Percentiles rank a stretch among this genome's conserved stretches.
Evolutionary conservation across 179 eudicot species (phyloP).

Genomic region (Silene noctiflora): DNA sequence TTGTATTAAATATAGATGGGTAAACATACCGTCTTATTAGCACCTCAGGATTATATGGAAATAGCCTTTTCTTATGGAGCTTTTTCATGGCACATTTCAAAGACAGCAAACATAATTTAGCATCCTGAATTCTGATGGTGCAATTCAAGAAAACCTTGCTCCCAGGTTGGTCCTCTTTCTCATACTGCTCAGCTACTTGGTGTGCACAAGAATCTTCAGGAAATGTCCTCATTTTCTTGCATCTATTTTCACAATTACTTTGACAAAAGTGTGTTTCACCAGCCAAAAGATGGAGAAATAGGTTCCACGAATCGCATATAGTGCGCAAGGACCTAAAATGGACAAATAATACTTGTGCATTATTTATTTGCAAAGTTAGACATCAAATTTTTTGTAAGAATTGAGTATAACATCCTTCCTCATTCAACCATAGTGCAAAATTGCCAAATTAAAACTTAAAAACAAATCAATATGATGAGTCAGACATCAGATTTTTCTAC

Average conservation of each 20-base stretch:
- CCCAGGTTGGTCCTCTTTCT: constrained; percentile 18
- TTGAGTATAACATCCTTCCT: background rate
- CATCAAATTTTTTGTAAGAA: background rate
- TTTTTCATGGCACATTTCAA: constrained; percentile 52
- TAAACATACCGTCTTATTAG: constrained; percentile 65
- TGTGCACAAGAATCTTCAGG: constrained; percentile 27
- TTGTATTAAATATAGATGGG: background rate
- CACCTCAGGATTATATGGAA: constrained; percentile 86
- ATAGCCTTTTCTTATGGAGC: constrained; percentile 61
- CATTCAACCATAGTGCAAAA: background rate
- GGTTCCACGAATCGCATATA: constrained; percentile 59
- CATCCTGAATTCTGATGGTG: constrained; percentile 41
- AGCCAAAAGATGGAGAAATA: constrained; percentile 43
- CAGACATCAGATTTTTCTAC: background rate
- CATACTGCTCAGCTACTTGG: constrained; percentile 19
- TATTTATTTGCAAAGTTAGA: background rate
- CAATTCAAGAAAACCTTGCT: constrained; percentile 22
- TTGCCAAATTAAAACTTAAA: background rate
- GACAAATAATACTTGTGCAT: background rate
- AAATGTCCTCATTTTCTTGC: constrained; percentile 46
- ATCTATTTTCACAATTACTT: constrained; percentile 15
- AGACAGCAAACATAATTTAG: constrained; percentile 62
- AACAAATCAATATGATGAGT: background rate
- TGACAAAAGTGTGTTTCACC: constrained; percentile 21
- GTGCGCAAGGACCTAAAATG: constrained; percentile 61